A percentile compares a stretch with the other conserved stretches of the same genome.
Conservation (phyloP, 2,329 filamentous ascomycete species). For the Trichoderma breve region DNA sequence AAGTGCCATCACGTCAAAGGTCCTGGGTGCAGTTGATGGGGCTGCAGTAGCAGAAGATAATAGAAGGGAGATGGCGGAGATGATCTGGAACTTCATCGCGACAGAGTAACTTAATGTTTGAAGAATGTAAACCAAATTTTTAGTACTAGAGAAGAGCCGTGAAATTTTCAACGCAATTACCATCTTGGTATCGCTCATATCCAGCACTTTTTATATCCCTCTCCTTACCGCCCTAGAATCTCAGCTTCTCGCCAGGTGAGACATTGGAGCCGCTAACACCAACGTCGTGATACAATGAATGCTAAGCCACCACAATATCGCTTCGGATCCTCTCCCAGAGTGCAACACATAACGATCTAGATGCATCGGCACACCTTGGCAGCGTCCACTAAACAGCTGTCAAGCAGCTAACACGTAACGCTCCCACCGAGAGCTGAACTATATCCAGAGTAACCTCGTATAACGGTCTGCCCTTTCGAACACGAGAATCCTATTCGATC, state of each 20-base stretch:
- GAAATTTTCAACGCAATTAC: not conserved
- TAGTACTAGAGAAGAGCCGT: not conserved
- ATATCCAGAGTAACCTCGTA: not conserved
- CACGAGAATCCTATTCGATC: not conserved
- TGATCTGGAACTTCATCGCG: slow-evolving; percentile 9
- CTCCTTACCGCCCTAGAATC: not conserved
- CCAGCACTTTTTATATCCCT: not conserved
- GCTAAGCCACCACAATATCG: not conserved
- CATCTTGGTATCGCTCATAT: not conserved
- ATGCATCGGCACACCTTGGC: not conserved
- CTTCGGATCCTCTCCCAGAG: not conserved
- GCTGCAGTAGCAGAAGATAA: not conserved
- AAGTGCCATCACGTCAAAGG: slow-evolving; percentile 39
- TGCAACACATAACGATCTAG: not conserved
- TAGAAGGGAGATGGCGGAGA: slow-evolving; percentile 3
- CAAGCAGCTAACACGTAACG: not conserved
- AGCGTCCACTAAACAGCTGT: not conserved
- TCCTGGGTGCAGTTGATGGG: not conserved
- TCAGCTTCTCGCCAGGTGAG: not conserved
- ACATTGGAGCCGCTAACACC: not conserved
- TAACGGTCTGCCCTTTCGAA: not conserved
- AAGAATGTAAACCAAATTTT: not conserved
- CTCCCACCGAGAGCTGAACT: not conserved
- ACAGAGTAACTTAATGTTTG: not conserved
- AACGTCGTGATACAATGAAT: not conserved